These are phyloP conservation scores for Xylaria grammica DNA, from an alignment of 495 filamentous ascomycete species.

Conservation along the genomic window DNA sequence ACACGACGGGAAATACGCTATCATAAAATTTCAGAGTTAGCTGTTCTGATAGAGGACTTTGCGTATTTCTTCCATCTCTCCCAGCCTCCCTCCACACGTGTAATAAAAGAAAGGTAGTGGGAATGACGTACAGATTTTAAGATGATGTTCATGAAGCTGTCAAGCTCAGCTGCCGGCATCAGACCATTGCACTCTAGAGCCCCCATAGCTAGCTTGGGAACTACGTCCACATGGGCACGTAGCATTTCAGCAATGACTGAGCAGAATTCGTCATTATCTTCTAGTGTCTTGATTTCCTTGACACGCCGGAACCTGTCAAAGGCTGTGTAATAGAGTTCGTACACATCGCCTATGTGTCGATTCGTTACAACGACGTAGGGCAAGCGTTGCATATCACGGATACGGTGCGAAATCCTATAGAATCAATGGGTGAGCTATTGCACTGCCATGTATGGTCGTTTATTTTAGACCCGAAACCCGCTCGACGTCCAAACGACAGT, in stretches of 20 bases:
- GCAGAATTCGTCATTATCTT: slow-evolving; percentile 92
- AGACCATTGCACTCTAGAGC: slow-evolving; percentile 85
- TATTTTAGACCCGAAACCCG: not conserved
- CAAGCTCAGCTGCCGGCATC: slow-evolving; percentile 77
- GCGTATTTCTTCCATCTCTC: slow-evolving; percentile 5
- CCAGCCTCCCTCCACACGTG: not conserved
- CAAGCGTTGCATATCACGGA: slow-evolving; percentile 96
- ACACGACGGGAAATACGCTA: slow-evolving; percentile 93
- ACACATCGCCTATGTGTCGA: slow-evolving; percentile 87
- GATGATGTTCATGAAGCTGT: slow-evolving; percentile 94
- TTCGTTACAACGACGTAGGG: slow-evolving; percentile 98
- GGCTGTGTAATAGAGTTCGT: slow-evolving; percentile 94
- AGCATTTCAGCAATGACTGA: slow-evolving; percentile 77
- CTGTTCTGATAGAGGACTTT: not conserved
- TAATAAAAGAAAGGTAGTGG: not conserved
- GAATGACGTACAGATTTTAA: slow-evolving; percentile 74
- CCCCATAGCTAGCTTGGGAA: slow-evolving; percentile 92
- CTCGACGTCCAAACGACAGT: not conserved
- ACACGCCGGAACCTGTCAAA: slow-evolving; percentile 89
- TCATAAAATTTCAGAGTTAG: slow-evolving; percentile 18
- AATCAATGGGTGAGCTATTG: slow-evolving; percentile 1
- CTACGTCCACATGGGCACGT: slow-evolving; percentile 87
- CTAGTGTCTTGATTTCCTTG: slow-evolving; percentile 79
- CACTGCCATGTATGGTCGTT: not conserved
- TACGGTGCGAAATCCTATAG: slow-evolving; percentile 80